Percentiles rank a stretch among this genome's conserved stretches.
These are phyloP conservation scores for Nakaseomyces uthaithaninus DNA, from an alignment of 1,139 yeast genomes.

Conservation along the genomic window DNA sequence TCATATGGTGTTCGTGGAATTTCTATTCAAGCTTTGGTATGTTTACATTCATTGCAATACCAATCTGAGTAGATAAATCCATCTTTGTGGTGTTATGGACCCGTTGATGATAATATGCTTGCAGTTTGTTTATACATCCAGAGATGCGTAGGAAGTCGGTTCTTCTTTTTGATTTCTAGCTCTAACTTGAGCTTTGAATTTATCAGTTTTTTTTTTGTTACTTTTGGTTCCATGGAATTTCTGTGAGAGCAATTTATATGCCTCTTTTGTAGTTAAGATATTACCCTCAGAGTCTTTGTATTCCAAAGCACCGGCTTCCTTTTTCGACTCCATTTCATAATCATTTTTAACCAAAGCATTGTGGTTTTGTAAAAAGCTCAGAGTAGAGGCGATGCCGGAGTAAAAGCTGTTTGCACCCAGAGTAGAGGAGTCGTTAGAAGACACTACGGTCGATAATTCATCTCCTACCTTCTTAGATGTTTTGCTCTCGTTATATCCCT, in stretches of 20 bases:
- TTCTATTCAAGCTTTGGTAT: too few species aligned
- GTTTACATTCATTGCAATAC: too few species aligned
- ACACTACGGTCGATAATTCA: too few species aligned
- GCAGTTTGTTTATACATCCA: too few species aligned
- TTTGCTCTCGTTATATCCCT: slow-evolving; percentile 10
- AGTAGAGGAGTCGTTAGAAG: too few species aligned
- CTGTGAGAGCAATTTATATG: slow-evolving; percentile 77
- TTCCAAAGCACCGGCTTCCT: slow-evolving; percentile 38
- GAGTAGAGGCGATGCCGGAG: slow-evolving; percentile 51
- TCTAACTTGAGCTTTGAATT: slow-evolving; percentile 34
- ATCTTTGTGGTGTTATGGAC: too few species aligned
- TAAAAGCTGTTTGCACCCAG: too few species aligned
- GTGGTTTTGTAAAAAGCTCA: slow-evolving; percentile 44
- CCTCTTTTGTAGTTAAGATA: slow-evolving; percentile 59
- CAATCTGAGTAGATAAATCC: too few species aligned
- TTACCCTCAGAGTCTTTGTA: slow-evolving; percentile 71
- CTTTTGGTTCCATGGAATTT: slow-evolving; percentile 71
- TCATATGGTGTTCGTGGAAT: too few species aligned
- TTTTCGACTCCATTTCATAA: slow-evolving; percentile 18
- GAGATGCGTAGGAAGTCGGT: neutral
- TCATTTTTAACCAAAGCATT: slow-evolving; percentile 32
- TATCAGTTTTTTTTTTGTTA: slow-evolving; percentile 36
- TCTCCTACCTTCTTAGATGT: too few species aligned
- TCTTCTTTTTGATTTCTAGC: slow-evolving; percentile 32
- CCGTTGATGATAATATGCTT: too few species aligned